Percentiles rank a stretch among this genome's conserved stretches.
phyloP scores from a whole-genome alignment of 108 stramenopile species.

The Nannochloropsis gaditana region DNA sequence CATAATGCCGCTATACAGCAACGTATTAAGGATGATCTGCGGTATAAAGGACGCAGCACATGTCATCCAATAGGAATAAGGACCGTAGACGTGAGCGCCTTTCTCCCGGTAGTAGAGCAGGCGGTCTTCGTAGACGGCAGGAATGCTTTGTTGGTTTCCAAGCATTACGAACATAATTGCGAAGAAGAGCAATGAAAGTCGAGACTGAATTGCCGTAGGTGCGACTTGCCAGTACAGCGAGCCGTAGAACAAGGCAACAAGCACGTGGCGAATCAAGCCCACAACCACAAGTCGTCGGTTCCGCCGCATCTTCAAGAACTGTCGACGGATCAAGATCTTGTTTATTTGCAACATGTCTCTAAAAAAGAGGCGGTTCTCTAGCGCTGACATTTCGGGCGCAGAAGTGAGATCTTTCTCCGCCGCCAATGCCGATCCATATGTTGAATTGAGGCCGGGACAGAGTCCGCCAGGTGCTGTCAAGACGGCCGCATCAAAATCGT shows the following conservation, averaged over 20 bases:
- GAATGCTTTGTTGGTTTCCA: constrained; percentile 48
- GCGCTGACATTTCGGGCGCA: background rate
- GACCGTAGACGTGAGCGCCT: constrained; percentile 48
- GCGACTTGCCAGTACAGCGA: constrained; percentile 38
- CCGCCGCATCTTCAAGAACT: background rate
- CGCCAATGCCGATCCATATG: background rate
- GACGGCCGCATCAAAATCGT: background rate
- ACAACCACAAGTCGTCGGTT: background rate
- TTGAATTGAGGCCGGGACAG: too few species aligned
- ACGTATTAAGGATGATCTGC: constrained; percentile 31
- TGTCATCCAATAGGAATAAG: constrained; percentile 48
- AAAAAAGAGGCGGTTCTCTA: background rate
- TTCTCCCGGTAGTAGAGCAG: constrained; percentile 54
- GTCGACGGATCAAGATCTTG: background rate
- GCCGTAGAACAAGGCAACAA: constrained; percentile 39
- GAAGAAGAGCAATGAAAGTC: constrained; percentile 41
- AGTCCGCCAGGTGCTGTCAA: background rate
- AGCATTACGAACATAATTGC: constrained; percentile 47
- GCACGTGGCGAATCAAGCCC: constrained; percentile 30
- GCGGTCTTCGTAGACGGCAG: constrained; percentile 37
- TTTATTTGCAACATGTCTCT: background rate
- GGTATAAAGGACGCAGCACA: constrained; percentile 28
- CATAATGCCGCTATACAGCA: constrained; percentile 22
- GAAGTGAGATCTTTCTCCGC: background rate
- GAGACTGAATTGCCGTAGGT: constrained; percentile 18